A percentile compares a stretch with the other conserved stretches of the same genome.
phyloP scores from a whole-genome alignment of 345 rosid genomes.

The Sonneratia alba region DNA sequence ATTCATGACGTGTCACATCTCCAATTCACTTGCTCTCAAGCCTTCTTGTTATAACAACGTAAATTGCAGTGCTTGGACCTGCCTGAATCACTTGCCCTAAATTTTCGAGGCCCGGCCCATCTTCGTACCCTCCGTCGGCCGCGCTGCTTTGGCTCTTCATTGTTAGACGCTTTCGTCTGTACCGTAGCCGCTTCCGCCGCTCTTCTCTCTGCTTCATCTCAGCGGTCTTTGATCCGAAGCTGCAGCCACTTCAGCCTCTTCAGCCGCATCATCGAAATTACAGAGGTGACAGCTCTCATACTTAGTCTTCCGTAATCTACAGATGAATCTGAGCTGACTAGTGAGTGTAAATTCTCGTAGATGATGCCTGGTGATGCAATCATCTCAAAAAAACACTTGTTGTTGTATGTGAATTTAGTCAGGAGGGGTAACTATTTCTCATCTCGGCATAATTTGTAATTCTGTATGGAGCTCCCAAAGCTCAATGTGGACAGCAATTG shows the following conservation, averaged over 20 bases:
- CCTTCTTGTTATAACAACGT: too few species aligned
- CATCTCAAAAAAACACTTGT: background rate
- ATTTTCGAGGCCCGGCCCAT: too few species aligned
- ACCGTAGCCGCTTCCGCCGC: background rate
- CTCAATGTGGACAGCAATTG: background rate
- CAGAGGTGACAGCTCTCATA: background rate
- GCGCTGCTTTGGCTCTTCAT: background rate
- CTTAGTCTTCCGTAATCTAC: background rate
- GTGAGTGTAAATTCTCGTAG: background rate
- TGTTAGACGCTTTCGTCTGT: background rate
- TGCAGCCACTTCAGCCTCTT: background rate
- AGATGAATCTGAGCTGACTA: background rate
- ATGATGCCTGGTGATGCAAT: background rate
- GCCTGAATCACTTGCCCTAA: too few species aligned
- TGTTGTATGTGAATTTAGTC: too few species aligned
- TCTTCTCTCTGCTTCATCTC: background rate
- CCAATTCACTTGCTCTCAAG: too few species aligned
- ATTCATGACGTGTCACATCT: background rate
- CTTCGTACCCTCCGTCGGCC: background rate
- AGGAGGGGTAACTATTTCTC: too few species aligned
- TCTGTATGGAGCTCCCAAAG: background rate
- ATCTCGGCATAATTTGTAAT: too few species aligned
- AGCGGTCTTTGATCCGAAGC: background rate
- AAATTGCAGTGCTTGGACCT: too few species aligned
- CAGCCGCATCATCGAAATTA: background rate